Percentiles rank a stretch among this genome's conserved stretches.
phyloP scores from a whole-genome alignment of 2,329 filamentous ascomycete genomes.

The Rasamsonia emersonii region DNA sequence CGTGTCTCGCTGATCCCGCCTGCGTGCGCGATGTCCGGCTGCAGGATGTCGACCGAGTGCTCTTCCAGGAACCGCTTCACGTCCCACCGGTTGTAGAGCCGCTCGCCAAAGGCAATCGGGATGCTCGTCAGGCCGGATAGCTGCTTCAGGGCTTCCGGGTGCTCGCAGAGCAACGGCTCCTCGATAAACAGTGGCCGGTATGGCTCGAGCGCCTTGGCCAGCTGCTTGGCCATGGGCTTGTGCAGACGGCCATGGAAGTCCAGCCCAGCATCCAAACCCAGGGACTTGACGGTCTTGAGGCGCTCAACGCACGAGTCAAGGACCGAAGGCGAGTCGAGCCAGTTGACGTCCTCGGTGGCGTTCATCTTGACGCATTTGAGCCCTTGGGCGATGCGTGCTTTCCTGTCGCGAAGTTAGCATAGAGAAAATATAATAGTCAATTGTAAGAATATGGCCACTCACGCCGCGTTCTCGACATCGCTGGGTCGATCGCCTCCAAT shows the following conservation, averaged over 20 bases:
- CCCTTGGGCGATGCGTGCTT: constrained; percentile 32
- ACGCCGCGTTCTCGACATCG: constrained; percentile 51
- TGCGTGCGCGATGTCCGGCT: constrained; percentile 63
- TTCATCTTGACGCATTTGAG: constrained; percentile 62
- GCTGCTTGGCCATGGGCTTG: constrained; percentile 72
- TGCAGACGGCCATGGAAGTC: constrained; percentile 73
- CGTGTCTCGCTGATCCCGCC: constrained; percentile 65
- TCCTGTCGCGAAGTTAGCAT: constrained; percentile 32
- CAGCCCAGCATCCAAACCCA: constrained; percentile 64
- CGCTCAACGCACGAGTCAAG: constrained; percentile 58
- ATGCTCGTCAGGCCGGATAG: constrained; percentile 49
- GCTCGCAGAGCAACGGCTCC: constrained; percentile 63
- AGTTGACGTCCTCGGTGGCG: constrained; percentile 64
- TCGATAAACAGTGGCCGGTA: constrained; percentile 67
- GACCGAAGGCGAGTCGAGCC: constrained; percentile 62
- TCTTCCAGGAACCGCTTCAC: constrained; percentile 63
- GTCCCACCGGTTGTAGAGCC: constrained; percentile 65
- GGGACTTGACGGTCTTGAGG: constrained; percentile 57
- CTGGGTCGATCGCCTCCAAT: constrained; percentile 65
- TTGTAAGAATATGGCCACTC: neutral
- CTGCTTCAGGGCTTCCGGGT: constrained; percentile 56
- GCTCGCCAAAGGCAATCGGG: constrained; percentile 65
- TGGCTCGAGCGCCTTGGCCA: constrained; percentile 58
- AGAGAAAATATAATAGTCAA: neutral
- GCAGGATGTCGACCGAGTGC: constrained; percentile 60